Percentiles rank a stretch among this genome's conserved stretches.
Conservation (phyloP, 306 rosid genomes). For the Malus sylvestris region DNA sequence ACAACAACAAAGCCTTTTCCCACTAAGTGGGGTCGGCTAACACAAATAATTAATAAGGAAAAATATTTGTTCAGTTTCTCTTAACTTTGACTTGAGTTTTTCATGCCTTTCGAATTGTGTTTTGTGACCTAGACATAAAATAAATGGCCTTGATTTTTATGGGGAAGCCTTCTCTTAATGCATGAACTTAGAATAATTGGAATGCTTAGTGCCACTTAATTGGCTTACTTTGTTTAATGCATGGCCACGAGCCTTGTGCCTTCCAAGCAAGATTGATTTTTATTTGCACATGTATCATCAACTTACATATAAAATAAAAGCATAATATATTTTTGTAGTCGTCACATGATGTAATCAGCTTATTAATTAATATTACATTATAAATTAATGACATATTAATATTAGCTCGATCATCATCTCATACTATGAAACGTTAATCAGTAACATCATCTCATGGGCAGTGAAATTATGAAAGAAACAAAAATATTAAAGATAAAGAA, state of each 20-base stretch:
- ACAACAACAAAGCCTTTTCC: too few species aligned
- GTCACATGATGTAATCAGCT: too few species aligned
- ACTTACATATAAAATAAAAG: not conserved
- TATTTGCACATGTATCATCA: not conserved
- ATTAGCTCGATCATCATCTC: too few species aligned
- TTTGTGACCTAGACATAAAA: not conserved
- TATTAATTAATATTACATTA: too few species aligned
- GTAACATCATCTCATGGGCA: not conserved
- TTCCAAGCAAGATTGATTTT: not conserved
- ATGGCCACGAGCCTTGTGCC: not conserved
- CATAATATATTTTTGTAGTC: too few species aligned
- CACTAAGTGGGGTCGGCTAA: too few species aligned
- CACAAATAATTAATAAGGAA: not conserved
- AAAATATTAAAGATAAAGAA: not conserved
- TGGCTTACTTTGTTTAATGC: not conserved
- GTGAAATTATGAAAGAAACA: not conserved
- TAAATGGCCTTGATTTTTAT: not conserved
- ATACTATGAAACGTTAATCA: too few species aligned
- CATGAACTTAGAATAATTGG: not conserved
- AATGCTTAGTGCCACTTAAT: not conserved
- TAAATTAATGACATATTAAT: too few species aligned
- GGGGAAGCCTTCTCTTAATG: not conserved
- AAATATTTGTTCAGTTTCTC: not conserved
- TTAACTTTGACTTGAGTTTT: not conserved
- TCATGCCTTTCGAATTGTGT: not conserved